phyloP scores from a whole-genome alignment of 495 filamentous ascomycete species.

The Aspergillus homomorphus region DNA sequence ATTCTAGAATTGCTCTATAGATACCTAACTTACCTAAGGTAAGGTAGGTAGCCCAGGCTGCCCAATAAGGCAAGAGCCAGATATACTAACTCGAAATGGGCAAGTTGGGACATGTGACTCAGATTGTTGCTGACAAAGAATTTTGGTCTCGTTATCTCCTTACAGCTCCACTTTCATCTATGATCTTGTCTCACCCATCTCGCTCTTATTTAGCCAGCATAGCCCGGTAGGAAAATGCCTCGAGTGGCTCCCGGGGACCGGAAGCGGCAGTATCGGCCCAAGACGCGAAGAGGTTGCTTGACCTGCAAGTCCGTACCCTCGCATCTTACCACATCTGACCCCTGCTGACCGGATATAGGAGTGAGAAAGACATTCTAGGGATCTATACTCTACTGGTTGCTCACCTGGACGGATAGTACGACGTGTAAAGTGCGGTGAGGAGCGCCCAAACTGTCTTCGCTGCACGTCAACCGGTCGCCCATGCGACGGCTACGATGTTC shows the following conservation, averaged over 20 bases:
- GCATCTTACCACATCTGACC: no score
- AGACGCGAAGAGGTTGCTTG: slow-evolving; percentile 1
- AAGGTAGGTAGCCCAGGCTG: no score
- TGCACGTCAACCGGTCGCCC: not conserved
- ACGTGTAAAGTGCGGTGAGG: not conserved
- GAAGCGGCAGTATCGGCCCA: not conserved
- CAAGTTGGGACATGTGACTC: not conserved
- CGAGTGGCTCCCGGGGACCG: not conserved
- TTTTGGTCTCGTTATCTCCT: no score
- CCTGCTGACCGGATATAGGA: not conserved
- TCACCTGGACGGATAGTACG: not conserved
- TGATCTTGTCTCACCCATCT: no score
- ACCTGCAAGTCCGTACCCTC: slow-evolving; percentile 1
- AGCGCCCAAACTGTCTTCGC: not conserved
- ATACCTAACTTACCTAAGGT: no score
- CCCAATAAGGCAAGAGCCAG: no score
- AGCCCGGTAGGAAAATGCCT: not conserved
- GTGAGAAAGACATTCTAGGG: not conserved
- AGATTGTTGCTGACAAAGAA: not conserved
- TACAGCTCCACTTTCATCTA: no score
- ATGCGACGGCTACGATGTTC: not conserved
- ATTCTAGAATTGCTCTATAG: no score
- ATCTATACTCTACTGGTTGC: not conserved
- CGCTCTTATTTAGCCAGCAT: no score
- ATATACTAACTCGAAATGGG: not conserved